Evolutionary conservation across 2,329 filamentous ascomycete species (phyloP).

Genomic region (Alternaria ventricosa): DNA sequence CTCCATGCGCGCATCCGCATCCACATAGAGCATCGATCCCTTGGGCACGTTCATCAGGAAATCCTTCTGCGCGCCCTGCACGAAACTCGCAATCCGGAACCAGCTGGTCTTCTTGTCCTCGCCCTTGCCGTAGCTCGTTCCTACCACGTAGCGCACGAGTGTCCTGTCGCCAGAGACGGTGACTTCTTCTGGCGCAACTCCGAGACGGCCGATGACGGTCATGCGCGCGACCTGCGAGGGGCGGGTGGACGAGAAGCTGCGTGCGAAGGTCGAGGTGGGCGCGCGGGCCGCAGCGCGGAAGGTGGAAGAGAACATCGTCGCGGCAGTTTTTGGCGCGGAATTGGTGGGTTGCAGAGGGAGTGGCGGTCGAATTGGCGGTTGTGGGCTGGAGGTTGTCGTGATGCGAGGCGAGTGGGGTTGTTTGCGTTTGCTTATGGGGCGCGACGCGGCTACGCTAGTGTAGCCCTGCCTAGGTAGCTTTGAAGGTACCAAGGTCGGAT

Average conservation of each 20-base stretch:
- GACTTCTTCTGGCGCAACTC: conserved; percentile 75
- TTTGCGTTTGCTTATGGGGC: conserved; percentile 14
- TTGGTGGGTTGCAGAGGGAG: not conserved
- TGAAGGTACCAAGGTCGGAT: conserved; percentile 4
- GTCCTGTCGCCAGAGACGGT: conserved; percentile 78
- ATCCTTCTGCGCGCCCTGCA: conserved; percentile 73
- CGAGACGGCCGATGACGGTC: conserved; percentile 85
- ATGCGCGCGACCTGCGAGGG: conserved; percentile 75
- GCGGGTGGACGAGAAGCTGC: conserved; percentile 77
- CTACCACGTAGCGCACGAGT: conserved; percentile 78
- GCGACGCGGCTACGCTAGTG: conserved; percentile 18
- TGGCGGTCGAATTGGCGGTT: conserved; percentile 3
- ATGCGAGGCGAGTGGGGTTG: conserved; percentile 13
- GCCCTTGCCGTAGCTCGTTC: conserved; percentile 67
- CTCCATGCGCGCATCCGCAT: conserved; percentile 76
- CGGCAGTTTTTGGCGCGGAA: not conserved
- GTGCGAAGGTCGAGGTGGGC: conserved; percentile 57
- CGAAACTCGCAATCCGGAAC: conserved; percentile 82
- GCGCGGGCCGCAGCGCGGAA: conserved; percentile 61
- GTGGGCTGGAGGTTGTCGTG: conserved; percentile 9
- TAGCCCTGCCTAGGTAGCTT: not conserved
- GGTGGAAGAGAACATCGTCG: conserved; percentile 38
- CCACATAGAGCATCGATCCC: conserved; percentile 81
- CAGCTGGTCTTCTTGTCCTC: conserved; percentile 82
- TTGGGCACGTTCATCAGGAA: conserved; percentile 77